A percentile compares a stretch with the other conserved stretches of the same genome.
phyloP scores from a whole-genome alignment of 805 yeast species.

The Ogataea minuta region DNA sequence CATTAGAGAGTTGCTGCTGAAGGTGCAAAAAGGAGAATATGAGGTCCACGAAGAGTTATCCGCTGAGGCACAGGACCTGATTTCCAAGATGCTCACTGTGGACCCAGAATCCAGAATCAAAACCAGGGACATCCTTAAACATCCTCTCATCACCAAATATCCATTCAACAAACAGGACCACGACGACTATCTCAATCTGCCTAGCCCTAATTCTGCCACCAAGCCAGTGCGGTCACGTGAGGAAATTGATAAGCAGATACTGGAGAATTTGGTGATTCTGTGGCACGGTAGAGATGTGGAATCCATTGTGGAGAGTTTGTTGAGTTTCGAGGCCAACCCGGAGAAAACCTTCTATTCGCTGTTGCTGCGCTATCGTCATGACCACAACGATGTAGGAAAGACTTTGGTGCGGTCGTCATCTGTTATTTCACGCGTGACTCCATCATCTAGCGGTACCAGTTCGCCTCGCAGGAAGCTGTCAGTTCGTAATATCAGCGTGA shows the following conservation, averaged over 20 bases:
- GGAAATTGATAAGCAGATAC: constrained; percentile 51
- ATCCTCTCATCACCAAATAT: constrained; percentile 80
- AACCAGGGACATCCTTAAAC: constrained; percentile 71
- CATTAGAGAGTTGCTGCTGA: constrained; percentile 78
- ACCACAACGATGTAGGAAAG: constrained; percentile 25
- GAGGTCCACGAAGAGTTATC: constrained; percentile 80
- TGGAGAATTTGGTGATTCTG: constrained; percentile 53
- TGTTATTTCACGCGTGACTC: constrained; percentile 30
- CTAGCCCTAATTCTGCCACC: constrained; percentile 54
- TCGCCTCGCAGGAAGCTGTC: constrained; percentile 40
- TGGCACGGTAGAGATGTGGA: constrained; percentile 54
- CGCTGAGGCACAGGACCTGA: constrained; percentile 82
- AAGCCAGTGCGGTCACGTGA: constrained; percentile 46
- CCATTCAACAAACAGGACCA: constrained; percentile 42
- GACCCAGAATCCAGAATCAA: constrained; percentile 79
- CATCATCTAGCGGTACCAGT: constrained; percentile 22
- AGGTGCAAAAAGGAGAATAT: constrained; percentile 88
- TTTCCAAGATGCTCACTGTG: constrained; percentile 75
- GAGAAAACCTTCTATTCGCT: constrained; percentile 40
- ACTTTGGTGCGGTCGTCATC: constrained; percentile 32
- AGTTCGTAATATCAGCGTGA: constrained; percentile 39
- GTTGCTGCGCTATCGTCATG: constrained; percentile 36
- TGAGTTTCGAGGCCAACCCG: constrained; percentile 31
- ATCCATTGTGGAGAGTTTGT: constrained; percentile 30
- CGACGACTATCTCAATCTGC: constrained; percentile 40